A percentile compares a stretch with the other conserved stretches of the same genome.
Conservation (phyloP, 306 rosid species). For the Rosa rugosa region DNA sequence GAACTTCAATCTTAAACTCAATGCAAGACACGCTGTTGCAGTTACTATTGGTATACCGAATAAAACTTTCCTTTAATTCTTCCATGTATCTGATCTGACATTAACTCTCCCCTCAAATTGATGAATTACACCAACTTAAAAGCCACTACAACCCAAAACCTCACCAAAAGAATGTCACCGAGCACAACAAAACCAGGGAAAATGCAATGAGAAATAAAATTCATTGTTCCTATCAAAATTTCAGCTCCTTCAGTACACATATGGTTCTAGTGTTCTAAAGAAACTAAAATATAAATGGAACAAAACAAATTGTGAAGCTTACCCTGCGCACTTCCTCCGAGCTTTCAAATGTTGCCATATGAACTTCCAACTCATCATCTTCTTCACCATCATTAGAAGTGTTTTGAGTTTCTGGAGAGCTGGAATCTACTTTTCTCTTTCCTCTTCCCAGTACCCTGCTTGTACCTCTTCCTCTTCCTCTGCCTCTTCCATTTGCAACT, state of each 20-base stretch:
- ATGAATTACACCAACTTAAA: not conserved
- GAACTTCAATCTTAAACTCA: not conserved
- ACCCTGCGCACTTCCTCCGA: conserved; percentile 62
- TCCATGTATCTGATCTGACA: not conserved
- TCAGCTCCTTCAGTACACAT: not conserved
- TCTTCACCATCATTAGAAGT: conserved; percentile 47
- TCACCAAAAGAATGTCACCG: not conserved
- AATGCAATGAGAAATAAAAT: not conserved
- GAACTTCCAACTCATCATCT: conserved; percentile 33
- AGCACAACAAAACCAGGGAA: not conserved
- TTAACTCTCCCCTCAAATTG: not conserved
- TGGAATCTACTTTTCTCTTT: conserved; percentile 41
- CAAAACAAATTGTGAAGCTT: conserved; percentile 25
- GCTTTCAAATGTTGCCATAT: conserved; percentile 26
- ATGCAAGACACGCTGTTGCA: not conserved
- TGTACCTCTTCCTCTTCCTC: conserved; percentile 43
- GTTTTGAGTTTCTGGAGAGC: conserved; percentile 35
- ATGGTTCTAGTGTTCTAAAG: not conserved
- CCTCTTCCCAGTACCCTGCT: conserved; percentile 44
- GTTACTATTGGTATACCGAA: not conserved
- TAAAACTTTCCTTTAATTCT: not conserved
- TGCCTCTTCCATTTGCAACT: conserved; percentile 34
- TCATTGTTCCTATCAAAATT: too few relatives aligned
- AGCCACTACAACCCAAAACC: not conserved
- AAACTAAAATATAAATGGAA: conserved; percentile 6